Conservation (phyloP, 1,284 basidiomycete species). For the Filobasidium uniguttulatum region DNA sequence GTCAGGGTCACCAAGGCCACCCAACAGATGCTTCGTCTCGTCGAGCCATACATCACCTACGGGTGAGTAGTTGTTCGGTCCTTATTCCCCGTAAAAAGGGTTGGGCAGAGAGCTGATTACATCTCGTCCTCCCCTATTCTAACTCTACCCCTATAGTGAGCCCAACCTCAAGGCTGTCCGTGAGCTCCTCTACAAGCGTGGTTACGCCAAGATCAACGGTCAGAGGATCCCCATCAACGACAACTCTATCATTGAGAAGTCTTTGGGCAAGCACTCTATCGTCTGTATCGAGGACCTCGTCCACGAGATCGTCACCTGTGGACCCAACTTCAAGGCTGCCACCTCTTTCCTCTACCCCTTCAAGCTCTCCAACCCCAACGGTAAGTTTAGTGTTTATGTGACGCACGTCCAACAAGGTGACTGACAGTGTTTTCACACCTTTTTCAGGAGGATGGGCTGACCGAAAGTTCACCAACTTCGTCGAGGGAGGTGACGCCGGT, state of each 20-base stretch:
- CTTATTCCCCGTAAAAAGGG: constrained; percentile 6
- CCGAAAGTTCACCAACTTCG: constrained; percentile 90
- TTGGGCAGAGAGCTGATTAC: constrained; percentile 17
- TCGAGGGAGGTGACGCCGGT: constrained; percentile 85
- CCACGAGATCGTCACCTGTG: constrained; percentile 89
- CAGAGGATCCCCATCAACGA: constrained; percentile 92
- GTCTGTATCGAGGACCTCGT: constrained; percentile 96
- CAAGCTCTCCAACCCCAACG: constrained; percentile 94
- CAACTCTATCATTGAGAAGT: constrained; percentile 83
- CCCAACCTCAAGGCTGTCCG: constrained; percentile 94
- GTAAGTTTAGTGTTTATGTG: neutral
- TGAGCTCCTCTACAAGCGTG: constrained; percentile 98
- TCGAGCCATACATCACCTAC: constrained; percentile 95
- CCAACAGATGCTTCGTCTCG: constrained; percentile 91
- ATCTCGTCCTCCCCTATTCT: constrained; percentile 12
- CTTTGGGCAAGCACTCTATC: constrained; percentile 90
- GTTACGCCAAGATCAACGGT: constrained; percentile 96
- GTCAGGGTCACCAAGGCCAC: constrained; percentile 95
- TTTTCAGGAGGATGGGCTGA: constrained; percentile 74
- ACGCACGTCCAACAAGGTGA: neutral
- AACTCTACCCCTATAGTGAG: constrained; percentile 45
- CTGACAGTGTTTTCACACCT: neutral
- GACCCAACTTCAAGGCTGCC: constrained; percentile 98
- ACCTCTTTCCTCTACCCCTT: constrained; percentile 98
- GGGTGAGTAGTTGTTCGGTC: constrained; percentile 46